These are phyloP conservation scores for Pythium chondricola DNA, from an alignment of 352 stramenopile genomes.

Conservation along the genomic window DNA sequence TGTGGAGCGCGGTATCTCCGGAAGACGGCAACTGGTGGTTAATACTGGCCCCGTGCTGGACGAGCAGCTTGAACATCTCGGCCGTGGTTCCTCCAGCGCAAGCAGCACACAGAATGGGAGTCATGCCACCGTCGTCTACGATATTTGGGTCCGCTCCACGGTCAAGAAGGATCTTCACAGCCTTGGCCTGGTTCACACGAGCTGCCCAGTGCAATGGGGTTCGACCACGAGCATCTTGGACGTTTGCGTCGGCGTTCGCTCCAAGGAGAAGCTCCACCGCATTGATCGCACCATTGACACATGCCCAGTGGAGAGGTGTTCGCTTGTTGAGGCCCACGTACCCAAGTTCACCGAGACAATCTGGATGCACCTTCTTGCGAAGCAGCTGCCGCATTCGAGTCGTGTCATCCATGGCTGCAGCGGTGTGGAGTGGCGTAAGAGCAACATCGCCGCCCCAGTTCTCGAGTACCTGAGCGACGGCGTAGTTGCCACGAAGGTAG, in stretches of 20 bases:
- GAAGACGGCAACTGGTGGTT: constrained; percentile 63
- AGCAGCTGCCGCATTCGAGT: constrained; percentile 48
- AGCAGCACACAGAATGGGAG: constrained; percentile 63
- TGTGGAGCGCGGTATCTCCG: constrained; percentile 67
- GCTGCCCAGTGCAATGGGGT: constrained; percentile 75
- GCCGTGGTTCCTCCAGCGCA: constrained; percentile 56
- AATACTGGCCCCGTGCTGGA: constrained; percentile 54
- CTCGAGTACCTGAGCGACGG: constrained; percentile 69
- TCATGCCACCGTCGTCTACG: constrained; percentile 72
- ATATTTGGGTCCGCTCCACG: constrained; percentile 61
- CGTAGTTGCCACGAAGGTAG: constrained; percentile 77
- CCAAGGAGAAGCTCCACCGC: constrained; percentile 54
- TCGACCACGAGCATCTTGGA: constrained; percentile 55
- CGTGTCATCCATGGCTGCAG: constrained; percentile 67
- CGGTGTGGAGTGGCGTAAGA: constrained; percentile 70
- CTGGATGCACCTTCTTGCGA: constrained; percentile 64
- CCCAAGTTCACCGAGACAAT: constrained; percentile 70
- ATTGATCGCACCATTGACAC: constrained; percentile 55
- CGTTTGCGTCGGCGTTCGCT: constrained; percentile 55
- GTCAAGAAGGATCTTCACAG: constrained; percentile 47
- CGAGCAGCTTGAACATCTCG: constrained; percentile 73
- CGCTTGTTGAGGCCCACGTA: constrained; percentile 81
- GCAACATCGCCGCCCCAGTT: constrained; percentile 80
- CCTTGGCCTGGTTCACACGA: constrained; percentile 62
- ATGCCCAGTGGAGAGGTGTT: constrained; percentile 74